phyloP scores from a whole-genome alignment of 2,329 filamentous ascomycete genomes.

The Sporothrix luriei region DNA sequence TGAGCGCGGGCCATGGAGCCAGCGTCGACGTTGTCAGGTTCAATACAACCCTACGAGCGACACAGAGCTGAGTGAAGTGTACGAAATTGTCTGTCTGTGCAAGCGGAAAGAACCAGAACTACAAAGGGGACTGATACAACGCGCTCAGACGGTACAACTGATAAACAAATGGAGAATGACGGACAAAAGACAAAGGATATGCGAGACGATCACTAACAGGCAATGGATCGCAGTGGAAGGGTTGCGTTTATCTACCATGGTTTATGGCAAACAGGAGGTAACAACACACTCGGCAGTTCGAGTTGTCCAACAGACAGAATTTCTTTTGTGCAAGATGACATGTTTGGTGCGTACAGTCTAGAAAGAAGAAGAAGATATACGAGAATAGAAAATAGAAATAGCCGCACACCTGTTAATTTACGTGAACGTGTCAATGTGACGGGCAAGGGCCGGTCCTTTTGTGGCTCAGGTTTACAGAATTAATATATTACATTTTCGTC shows the following conservation, averaged over 20 bases:
- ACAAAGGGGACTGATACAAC: no score
- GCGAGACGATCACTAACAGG: not conserved
- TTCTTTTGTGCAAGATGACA: not conserved
- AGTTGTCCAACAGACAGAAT: not conserved
- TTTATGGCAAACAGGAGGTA: not conserved
- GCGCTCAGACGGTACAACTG: not conserved
- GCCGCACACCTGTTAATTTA: not conserved
- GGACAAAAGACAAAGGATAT: not conserved
- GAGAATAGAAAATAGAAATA: not conserved
- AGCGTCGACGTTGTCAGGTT: not conserved
- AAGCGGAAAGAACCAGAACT: not conserved
- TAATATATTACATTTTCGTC: not conserved
- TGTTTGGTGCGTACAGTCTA: not conserved
- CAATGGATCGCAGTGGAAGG: not conserved
- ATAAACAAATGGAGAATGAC: not conserved
- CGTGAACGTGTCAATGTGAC: not conserved
- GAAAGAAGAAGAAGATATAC: not conserved
- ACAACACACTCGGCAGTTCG: not conserved
- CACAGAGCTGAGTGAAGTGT: not conserved
- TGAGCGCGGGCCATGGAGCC: not conserved
- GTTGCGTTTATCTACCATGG: no score
- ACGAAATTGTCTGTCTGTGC: not conserved
- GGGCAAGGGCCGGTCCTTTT: conserved; percentile 11
- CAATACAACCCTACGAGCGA: not conserved
- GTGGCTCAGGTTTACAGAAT: not conserved